These are phyloP conservation scores for Tulasnella sp. DNA, from an alignment of 768 basidiomycete species.

Conservation along the genomic window DNA sequence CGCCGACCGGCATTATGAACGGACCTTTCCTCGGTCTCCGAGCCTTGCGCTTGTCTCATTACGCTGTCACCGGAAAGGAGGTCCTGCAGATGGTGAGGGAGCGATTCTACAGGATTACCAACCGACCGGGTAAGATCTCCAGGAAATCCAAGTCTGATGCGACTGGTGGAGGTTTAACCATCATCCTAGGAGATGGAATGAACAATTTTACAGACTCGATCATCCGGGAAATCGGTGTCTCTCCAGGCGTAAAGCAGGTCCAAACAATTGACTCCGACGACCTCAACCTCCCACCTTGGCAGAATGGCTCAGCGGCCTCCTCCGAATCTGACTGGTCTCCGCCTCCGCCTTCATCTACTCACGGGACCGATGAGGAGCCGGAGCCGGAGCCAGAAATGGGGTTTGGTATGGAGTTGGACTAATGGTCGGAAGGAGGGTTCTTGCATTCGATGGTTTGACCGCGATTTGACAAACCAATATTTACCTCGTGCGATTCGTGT, in stretches of 20 bases:
- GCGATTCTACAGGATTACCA: neutral
- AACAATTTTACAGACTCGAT: neutral
- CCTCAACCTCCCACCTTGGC: neutral
- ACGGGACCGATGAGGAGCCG: too few relatives aligned
- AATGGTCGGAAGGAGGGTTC: too few relatives aligned
- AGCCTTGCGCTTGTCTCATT: too few relatives aligned
- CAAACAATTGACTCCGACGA: neutral
- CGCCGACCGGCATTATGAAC: too few relatives aligned
- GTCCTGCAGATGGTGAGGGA: neutral
- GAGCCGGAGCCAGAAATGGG: too few relatives aligned
- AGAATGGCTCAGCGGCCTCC: neutral
- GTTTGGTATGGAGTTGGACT: too few relatives aligned
- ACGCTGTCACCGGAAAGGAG: too few relatives aligned
- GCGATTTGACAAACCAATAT: too few relatives aligned
- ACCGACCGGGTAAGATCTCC: neutral
- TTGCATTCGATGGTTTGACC: too few relatives aligned
- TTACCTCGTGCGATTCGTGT: too few relatives aligned
- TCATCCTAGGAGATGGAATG: neutral
- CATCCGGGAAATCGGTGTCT: neutral
- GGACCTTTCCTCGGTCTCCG: too few relatives aligned
- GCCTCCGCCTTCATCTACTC: neutral
- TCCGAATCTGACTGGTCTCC: neutral
- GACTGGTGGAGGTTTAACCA: neutral
- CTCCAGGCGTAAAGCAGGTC: neutral
- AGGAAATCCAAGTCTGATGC: neutral